Base-by-base conservation (phyloP, 257 asterid species). In the Solanum medicagineum region DNA sequence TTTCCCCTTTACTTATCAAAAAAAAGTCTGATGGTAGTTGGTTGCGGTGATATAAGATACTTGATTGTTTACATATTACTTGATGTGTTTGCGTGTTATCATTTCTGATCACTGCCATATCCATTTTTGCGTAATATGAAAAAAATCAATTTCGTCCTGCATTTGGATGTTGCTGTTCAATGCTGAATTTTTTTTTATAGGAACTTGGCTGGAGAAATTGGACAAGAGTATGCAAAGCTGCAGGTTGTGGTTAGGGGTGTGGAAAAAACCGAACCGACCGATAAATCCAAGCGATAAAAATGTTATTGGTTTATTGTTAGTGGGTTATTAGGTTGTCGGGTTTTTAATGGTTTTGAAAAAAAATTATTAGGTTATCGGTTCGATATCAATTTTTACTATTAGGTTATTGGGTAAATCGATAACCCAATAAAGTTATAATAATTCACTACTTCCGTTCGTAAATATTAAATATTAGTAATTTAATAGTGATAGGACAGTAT, bases 131-230 rank as follows among this genome's bases (percentile, higher is more conserved):
- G 45, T 24, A 24, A 16, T 15, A 65, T 66, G 55, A 83, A 55
- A 32, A 83, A 53, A 0, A 4, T 44, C 40, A 66, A 12, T 49
- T 65, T 83, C 45, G 80, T 29, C n/a, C 45, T 44, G 57, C 29
- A 29, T 42, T 62, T 13, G 22, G 85, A 5, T 24, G 24, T 62
- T 42, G 63, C 36, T 83, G 53, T 49, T 45, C 0, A 16, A 80
- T 49, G 71, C 47, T 84, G 47, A 55, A 32, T 32, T 32, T 32
- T 70, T 62, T 85, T 42, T 62, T 83, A 84, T 91, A 96, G 99
- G 93, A 96, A 96, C 88, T 92, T 96, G 90, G 97, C 97, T 81
- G 97, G 99, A 80, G 98, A 95, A 92, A 94, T 96, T 88, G 66
- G 98, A 20, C 95, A 91, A 80, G 98, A 96, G 88, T 95, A 91